Evolutionary conservation across 2,329 filamentous ascomycete species (phyloP).

Genomic region (Penicillium decumbens): DNA sequence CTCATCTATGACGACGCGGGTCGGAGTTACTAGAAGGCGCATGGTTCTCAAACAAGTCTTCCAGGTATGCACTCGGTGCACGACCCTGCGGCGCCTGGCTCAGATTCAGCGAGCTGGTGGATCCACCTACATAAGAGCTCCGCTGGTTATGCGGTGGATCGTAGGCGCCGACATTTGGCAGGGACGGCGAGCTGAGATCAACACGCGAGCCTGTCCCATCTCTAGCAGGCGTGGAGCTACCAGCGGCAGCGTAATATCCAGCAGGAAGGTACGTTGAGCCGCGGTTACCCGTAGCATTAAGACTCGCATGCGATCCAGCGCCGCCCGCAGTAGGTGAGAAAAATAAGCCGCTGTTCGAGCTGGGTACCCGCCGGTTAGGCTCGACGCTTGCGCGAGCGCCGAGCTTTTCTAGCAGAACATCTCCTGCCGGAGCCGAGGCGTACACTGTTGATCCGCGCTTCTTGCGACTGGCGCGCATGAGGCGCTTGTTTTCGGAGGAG

Average conservation of each 20-base stretch:
- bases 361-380: conserved; percentile 29
- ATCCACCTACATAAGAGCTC: conserved; percentile 31
- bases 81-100: conserved; percentile 64
- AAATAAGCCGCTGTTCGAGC: conserved; percentile 73
- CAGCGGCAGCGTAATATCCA: conserved; percentile 80
- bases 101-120: conserved; percentile 59
- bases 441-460: conserved; percentile 31
- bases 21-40: conserved; percentile 18
- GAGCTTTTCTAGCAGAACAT: conserved; percentile 54
- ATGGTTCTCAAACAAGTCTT: conserved; percentile 81
- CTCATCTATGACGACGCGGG: conserved; percentile 9
- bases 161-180: conserved; percentile 44
- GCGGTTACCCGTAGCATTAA: conserved; percentile 48
- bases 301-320: conserved; percentile 47
- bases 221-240: conserved; percentile 48
- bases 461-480: conserved; percentile 48
- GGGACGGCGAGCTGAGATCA: conserved; percentile 59
- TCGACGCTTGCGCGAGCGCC: conserved; percentile 38
- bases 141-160: conserved; percentile 23
- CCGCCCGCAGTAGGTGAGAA: conserved; percentile 82
- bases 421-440: conserved; percentile 28
- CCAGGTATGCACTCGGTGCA: conserved; percentile 82
- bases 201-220: conserved; percentile 51
- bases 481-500: conserved; percentile 66
- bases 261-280: conserved; percentile 77